These are phyloP conservation scores for Amphichorda felina DNA, from an alignment of 2,329 filamentous ascomycete genomes.

Conservation along the genomic window DNA sequence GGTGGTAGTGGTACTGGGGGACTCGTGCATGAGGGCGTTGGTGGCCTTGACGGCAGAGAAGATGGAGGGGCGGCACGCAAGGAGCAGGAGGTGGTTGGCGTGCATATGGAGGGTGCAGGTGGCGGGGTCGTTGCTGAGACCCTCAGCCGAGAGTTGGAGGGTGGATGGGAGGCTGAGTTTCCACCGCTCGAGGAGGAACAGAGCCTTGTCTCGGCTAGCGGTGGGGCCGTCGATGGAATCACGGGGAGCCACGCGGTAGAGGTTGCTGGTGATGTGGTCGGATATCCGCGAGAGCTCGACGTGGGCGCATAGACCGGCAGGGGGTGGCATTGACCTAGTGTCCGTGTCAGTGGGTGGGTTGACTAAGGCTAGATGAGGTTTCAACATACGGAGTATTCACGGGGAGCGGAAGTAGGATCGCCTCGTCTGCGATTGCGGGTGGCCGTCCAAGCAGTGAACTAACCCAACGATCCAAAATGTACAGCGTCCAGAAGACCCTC, in stretches of 20 bases:
- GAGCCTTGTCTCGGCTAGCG: slow-evolving; percentile 23
- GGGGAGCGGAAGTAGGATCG: slow-evolving; percentile 29
- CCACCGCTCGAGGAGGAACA: slow-evolving; percentile 31
- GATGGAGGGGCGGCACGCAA: slow-evolving; percentile 34
- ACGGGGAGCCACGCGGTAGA: slow-evolving; percentile 25
- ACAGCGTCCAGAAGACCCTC: slow-evolving; percentile 39
- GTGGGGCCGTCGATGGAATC: slow-evolving; percentile 10
- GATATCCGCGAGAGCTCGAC: slow-evolving; percentile 34
- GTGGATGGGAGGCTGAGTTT: slow-evolving; percentile 19
- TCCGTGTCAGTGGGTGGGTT: not conserved
- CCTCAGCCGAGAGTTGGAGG: slow-evolving; percentile 22
- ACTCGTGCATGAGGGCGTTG: slow-evolving; percentile 4
- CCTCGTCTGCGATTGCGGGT: slow-evolving; percentile 32
- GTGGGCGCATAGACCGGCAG: slow-evolving; percentile 30
- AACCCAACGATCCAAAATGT: slow-evolving; percentile 35
- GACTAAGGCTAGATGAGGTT: not conserved
- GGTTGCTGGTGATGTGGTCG: slow-evolving; percentile 33
- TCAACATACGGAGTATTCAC: slow-evolving; percentile 26
- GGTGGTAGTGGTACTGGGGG: not conserved
- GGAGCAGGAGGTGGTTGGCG: slow-evolving; percentile 36
- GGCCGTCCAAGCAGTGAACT: slow-evolving; percentile 38
- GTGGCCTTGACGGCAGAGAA: slow-evolving; percentile 28
- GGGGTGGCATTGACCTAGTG: slow-evolving; percentile 27
- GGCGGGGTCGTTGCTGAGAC: slow-evolving; percentile 25
- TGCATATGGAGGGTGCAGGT: slow-evolving; percentile 34